phyloP scores from a whole-genome alignment of 2,329 filamentous ascomycete genomes.

The Botrytis paeoniae region DNA sequence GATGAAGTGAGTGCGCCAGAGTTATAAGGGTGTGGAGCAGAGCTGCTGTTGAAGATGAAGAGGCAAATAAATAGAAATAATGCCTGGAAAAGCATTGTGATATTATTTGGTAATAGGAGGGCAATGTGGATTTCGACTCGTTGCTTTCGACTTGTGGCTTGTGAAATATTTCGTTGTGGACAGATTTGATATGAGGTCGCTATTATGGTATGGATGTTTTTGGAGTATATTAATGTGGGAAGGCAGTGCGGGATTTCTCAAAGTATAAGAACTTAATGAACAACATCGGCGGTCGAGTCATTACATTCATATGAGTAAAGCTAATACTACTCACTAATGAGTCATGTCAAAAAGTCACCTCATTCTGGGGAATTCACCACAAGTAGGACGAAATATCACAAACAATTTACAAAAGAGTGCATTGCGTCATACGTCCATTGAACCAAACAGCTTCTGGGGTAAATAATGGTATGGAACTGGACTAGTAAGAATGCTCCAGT shows the following conservation, averaged over 20 bases:
- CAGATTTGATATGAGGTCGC: rapidly evolving
- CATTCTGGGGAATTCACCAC: neutral
- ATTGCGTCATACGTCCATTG: neutral
- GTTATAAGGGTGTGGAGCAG: neutral
- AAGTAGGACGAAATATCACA: neutral
- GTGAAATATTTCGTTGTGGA: neutral
- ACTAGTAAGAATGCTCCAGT: neutral
- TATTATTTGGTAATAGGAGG: neutral
- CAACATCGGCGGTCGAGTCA: neutral
- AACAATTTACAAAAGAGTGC: neutral
- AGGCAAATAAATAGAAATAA: neutral
- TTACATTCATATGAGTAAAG: neutral
- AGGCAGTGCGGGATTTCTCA: neutral
- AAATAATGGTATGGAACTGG: neutral
- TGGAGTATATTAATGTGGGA: neutral
- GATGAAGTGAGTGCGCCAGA: neutral
- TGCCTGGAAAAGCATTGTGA: neutral
- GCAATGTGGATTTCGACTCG: neutral
- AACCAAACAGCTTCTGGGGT: neutral
- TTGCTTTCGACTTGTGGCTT: neutral
- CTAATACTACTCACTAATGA: neutral
- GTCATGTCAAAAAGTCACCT: neutral
- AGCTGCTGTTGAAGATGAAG: neutral
- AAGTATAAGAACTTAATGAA: neutral
- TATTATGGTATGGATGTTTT: too few relatives aligned